Evolutionary conservation across 164 flowering plant species (phyloP), one percentile per base, ranked within the genome.

Genomic region (Piper betle): DNA sequence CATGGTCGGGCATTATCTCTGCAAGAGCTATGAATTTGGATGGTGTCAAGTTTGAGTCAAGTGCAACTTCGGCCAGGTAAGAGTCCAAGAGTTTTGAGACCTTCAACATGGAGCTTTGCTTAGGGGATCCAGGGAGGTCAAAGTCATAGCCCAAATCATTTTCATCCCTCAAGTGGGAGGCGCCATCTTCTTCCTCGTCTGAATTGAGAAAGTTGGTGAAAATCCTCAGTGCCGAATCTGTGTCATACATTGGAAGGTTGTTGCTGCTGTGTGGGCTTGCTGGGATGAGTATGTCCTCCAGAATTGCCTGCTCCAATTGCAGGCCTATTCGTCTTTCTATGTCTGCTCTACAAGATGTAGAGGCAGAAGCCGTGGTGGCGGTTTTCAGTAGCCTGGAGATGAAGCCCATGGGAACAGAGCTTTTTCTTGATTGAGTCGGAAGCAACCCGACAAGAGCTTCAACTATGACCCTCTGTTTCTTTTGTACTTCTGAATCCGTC

Each of bases 281-380:
- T 0, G 97, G 96, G 46, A 94, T 83, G 25, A 94, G 82, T 53
- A 94, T 81, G 77, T 94, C 99, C 71, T 91, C 99, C 25, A 94
- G 89, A 66, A 94, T 88, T 10, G 97, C 99, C 69, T 94, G 96
- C 65, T 94, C 97, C n/a, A 94, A 79, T 55, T 86, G 96, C 68
- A 88, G 69, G 2, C 97, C 95, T 2, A 94, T 86, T 64, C 99
- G 71, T 68, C 91, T 74, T 78, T 94, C 99, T 54, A 94, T 64
- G 66, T 94, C 93, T 5, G 95, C 74, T 69, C 80, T 80, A 73
- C 97, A 91, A 63, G 88, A 73, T 19, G 81, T 70, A 5, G 91
- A 79, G 7, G 86, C 82, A 6, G 91, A 82, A 12, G 81, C 68
- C 10, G 79, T 72, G 20, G 82, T 82, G 8, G 97, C 84, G 7